Percentiles rank a stretch among this genome's conserved stretches.
These are phyloP conservation scores for Globisporangium iwayamae DNA, from an alignment of 352 stramenopile genomes.

Conservation along the genomic window DNA sequence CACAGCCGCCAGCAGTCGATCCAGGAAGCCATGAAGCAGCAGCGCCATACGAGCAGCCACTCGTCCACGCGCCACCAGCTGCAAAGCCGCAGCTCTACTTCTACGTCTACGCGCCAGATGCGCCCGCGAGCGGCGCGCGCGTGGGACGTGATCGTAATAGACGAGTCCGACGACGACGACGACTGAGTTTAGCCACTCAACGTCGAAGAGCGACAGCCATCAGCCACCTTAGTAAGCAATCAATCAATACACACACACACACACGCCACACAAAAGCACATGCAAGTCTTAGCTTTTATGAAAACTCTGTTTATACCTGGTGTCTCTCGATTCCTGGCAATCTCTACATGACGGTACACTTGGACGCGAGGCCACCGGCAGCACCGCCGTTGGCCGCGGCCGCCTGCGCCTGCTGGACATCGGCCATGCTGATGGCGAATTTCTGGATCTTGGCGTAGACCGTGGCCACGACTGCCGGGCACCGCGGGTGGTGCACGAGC, in stretches of 20 bases:
- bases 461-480: conserved; percentile 44
- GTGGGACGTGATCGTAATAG: conserved; percentile 82
- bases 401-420: conserved; percentile 42
- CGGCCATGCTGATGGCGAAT: conserved; percentile 68
- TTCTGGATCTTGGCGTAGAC: conserved; percentile 70
- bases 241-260: neutral
- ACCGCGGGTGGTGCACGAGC: conserved; percentile 64
- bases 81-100: neutral
- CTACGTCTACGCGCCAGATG: conserved; percentile 5
- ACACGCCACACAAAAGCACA: neutral
- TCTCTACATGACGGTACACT: conserved; percentile 74
- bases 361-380: conserved; percentile 33
- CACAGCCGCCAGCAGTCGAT: conserved; percentile 26
- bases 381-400: conserved; percentile 25
- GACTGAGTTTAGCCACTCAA: conserved; percentile 15
- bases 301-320: neutral
- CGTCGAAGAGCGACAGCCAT: neutral
- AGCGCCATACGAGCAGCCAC: neutral
- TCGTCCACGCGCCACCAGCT: neutral
- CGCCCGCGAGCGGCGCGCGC: conserved; percentile 30
- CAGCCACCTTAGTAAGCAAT: neutral
- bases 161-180: conserved; percentile 59
- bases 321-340: neutral
- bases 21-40: conserved; percentile 17
- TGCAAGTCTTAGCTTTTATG: neutral